Conservation (phyloP, 495 filamentous ascomycete species). For the Penicillium subrubescens region DNA sequence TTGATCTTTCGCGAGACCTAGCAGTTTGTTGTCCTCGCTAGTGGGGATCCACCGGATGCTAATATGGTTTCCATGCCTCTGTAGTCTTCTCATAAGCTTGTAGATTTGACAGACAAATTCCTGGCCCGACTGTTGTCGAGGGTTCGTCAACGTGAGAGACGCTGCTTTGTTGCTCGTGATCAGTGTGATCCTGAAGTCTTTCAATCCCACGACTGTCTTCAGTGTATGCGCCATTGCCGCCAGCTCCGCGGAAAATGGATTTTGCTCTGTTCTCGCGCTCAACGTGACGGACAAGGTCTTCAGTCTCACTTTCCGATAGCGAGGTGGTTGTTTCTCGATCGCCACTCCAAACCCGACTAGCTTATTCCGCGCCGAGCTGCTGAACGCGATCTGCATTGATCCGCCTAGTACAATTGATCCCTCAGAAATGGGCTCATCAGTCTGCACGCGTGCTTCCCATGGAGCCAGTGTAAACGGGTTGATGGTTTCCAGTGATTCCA, state of each 20-base stretch:
- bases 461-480: conserved; percentile 12
- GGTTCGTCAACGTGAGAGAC: conserved; percentile 17
- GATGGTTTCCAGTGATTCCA: conserved; percentile 20
- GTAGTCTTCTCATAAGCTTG: conserved; percentile 21
- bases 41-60: conserved; percentile 16
- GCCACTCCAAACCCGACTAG: no score
- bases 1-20: conserved; percentile 30
- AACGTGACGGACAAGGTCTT: conserved; percentile 13
- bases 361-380: conserved; percentile 4
- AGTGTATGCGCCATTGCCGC: conserved; percentile 13
- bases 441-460: conserved; percentile 17
- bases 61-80: conserved; percentile 21
- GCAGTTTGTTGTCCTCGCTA: conserved; percentile 22
- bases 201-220: conserved; percentile 11
- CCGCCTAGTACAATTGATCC: conserved; percentile 4
- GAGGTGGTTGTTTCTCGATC: conserved; percentile 15
- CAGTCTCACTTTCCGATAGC: conserved; percentile 13
- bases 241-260: neutral
- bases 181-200: conserved; percentile 10
- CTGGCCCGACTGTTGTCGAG: conserved; percentile 8
- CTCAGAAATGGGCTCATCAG: neutral
- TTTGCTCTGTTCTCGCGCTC: conserved; percentile 10
- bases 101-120: conserved; percentile 17
- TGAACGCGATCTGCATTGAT: conserved; percentile 15
- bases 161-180: conserved; percentile 19